Evolutionary conservation across 75 land plant species (phyloP).

Genomic region (Ceratopteris richardii): DNA sequence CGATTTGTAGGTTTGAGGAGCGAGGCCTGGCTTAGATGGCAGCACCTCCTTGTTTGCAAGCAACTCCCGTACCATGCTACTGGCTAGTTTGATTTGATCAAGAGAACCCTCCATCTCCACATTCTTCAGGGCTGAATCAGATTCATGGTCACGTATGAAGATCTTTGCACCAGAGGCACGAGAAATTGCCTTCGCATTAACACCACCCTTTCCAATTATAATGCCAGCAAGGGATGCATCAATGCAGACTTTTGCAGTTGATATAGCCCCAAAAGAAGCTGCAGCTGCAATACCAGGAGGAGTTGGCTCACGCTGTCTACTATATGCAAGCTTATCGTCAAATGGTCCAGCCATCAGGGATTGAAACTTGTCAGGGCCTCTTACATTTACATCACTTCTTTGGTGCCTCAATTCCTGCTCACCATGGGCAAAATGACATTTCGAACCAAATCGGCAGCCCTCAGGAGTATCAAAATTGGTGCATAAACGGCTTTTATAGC

Average conservation of each 20-base stretch:
- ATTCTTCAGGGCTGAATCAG: conserved; percentile 67
- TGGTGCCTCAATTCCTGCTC: conserved; percentile 54
- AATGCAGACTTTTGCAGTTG: conserved; percentile 73
- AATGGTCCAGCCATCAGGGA: not conserved
- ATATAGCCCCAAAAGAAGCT: conserved; percentile 52
- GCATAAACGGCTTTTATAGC: conserved; percentile 53
- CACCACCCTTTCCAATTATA: conserved; percentile 81
- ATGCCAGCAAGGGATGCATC: conserved; percentile 82
- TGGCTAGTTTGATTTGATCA: conserved; percentile 87
- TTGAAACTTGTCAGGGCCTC: not conserved
- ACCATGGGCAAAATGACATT: conserved; percentile 82
- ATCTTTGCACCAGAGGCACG: conserved; percentile 64
- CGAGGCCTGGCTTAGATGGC: conserved; percentile 10
- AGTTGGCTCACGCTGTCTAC: conserved; percentile 11
- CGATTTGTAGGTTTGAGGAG: conserved; percentile 51
- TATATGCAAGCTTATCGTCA: not conserved
- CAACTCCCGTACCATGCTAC: conserved; percentile 68
- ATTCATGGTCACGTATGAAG: conserved; percentile 62
- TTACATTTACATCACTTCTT: not conserved
- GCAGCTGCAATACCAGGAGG: conserved; percentile 42
- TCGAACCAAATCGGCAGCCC: conserved; percentile 73
- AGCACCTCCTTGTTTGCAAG: conserved; percentile 23
- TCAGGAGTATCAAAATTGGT: conserved; percentile 45
- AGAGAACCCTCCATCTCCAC: conserved; percentile 87
- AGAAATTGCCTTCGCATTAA: conserved; percentile 60